Evolutionary conservation across 306 rosid genomes (phyloP).

Genomic region (Boehmeria nivea): DNA sequence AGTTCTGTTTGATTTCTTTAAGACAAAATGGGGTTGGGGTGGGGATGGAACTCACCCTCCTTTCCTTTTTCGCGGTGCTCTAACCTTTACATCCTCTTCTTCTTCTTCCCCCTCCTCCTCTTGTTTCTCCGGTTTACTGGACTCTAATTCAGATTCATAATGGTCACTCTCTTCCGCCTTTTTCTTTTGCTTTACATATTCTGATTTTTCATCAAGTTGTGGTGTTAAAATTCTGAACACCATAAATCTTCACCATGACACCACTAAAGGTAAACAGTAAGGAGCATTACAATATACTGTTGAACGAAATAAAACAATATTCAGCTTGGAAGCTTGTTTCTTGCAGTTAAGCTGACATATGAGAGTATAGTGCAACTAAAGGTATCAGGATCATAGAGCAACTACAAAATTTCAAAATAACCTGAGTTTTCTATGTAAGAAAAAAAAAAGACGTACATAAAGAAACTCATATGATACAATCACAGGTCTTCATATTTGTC

Average conservation of each 20-base stretch:
- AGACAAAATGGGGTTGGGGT: background rate
- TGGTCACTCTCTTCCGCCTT: conserved; percentile 22
- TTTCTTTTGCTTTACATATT: conserved; percentile 20
- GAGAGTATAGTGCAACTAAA: too few relatives aligned
- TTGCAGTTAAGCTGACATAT: conserved; percentile 15
- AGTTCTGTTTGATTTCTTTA: background rate
- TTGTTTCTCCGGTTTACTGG: conserved; percentile 15
- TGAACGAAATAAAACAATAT: background rate
- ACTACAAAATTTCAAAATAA: too few relatives aligned
- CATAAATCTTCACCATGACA: conserved; percentile 11
- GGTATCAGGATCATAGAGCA: too few relatives aligned
- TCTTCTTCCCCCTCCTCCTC: conserved; percentile 14
- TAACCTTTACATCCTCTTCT: conserved; percentile 2
- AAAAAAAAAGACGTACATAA: too few relatives aligned
- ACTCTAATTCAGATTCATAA: conserved; percentile 23
- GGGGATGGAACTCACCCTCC: conserved; percentile 14
- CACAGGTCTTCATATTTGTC: too few relatives aligned
- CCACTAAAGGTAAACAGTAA: conserved; percentile 7
- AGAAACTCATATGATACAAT: too few relatives aligned
- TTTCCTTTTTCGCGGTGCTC: conserved; percentile 15
- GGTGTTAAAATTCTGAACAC: conserved; percentile 12
- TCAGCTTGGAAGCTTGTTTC: background rate
- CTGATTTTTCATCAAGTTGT: conserved; percentile 22
- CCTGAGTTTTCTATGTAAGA: too few relatives aligned
- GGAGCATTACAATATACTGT: conserved; percentile 8